Percentiles rank a stretch among this genome's conserved stretches.
Evolutionary conservation across 768 basidiomycete genomes (phyloP).

Genomic region (Harrya chromipes): DNA sequence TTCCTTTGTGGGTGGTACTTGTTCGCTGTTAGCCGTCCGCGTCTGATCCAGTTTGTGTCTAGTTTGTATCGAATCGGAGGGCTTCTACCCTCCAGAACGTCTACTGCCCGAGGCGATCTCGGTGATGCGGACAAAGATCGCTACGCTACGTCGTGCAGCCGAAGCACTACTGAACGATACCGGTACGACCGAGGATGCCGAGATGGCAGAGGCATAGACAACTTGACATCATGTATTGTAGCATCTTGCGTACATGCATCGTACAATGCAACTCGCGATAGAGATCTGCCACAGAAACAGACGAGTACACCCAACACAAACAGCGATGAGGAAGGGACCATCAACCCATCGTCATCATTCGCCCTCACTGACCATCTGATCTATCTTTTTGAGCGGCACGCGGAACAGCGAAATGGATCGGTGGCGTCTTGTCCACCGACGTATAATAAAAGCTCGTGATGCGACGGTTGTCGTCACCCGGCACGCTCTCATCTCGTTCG

Average conservation of each 20-base stretch:
- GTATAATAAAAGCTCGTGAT: slow-evolving; percentile 38
- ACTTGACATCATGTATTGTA: neutral
- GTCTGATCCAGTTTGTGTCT: slow-evolving; percentile 26
- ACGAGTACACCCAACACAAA: no score
- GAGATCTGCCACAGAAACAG: neutral
- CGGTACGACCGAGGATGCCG: slow-evolving; percentile 45
- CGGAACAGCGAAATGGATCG: slow-evolving; percentile 31
- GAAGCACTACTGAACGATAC: slow-evolving; percentile 50
- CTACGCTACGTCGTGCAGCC: slow-evolving; percentile 53
- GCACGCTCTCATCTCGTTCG: slow-evolving; percentile 18
- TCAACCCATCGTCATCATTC: no score
- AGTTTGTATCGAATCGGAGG: slow-evolving; percentile 89
- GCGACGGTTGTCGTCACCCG: slow-evolving; percentile 20
- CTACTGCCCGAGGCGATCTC: slow-evolving; percentile 76
- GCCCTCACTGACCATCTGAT: slow-evolving; percentile 8
- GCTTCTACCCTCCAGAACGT: slow-evolving; percentile 81
- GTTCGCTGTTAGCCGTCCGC: neutral
- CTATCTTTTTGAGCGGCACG: slow-evolving; percentile 2
- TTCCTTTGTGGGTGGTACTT: slow-evolving; percentile 73
- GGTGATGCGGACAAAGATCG: slow-evolving; percentile 81
- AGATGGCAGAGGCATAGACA: slow-evolving; percentile 46
- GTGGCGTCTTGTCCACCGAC: slow-evolving; percentile 27
- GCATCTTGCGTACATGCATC: slow-evolving; percentile 1
- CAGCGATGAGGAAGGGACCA: no score
- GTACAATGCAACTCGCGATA: neutral